Evolutionary conservation across 2,329 filamentous ascomycete species (phyloP).

Genomic region (Trichoderma sp.): DNA sequence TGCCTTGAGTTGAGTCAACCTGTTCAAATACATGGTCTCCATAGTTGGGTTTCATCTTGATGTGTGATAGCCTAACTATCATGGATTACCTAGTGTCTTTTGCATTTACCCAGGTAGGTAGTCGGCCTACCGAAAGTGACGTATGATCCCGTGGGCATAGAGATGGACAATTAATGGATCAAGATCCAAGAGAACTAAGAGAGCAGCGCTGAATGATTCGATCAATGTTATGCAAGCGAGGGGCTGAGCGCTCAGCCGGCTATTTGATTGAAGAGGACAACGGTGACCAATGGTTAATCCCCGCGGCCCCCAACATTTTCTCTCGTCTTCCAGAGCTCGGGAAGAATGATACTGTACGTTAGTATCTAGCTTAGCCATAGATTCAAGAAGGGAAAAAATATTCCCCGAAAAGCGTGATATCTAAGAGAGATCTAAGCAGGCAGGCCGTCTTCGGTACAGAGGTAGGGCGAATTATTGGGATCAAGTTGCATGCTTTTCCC

Average conservation of each 20-base stretch:
- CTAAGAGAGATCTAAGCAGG: not conserved
- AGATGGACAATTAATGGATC: not conserved
- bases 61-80: not conserved
- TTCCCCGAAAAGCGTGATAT: not conserved
- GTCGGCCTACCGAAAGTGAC: not conserved
- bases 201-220: not conserved
- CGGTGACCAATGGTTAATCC: not conserved
- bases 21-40: not conserved
- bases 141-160: not conserved
- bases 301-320: not conserved
- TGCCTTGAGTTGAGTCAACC: not conserved
- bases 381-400: not conserved
- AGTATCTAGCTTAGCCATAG: not conserved
- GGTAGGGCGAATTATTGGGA: not conserved
- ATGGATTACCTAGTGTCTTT: not conserved
- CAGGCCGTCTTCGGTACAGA: not conserved
- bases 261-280: not conserved
- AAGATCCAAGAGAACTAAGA: not conserved
- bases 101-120: not conserved
- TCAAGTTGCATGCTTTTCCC: not conserved
- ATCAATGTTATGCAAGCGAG: not conserved
- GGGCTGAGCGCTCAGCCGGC: not conserved
- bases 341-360: not conserved
- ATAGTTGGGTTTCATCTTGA: not conserved
- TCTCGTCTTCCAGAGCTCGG: not conserved